Evolutionary conservation across 2,329 filamentous ascomycete genomes (phyloP).

Genomic region (Ascochyta viciae-villosae): DNA sequence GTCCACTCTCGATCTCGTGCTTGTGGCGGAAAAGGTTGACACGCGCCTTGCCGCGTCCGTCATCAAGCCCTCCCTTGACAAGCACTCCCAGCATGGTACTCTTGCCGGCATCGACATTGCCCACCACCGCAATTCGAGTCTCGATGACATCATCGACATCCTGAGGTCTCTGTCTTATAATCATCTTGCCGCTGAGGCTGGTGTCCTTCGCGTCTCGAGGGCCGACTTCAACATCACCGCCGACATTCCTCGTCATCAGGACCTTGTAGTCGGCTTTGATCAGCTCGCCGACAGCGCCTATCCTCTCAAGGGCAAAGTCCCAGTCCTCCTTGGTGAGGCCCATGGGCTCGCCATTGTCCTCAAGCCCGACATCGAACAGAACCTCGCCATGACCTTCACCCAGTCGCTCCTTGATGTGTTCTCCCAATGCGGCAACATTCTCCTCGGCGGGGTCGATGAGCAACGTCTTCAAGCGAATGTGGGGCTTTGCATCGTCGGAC

Average conservation of each 20-base stretch:
- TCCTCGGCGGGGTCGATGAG: conserved; percentile 67
- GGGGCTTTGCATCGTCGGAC: conserved; percentile 70
- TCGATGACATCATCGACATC: conserved; percentile 89
- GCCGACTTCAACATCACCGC: conserved; percentile 74
- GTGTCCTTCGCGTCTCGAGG: conserved; percentile 71
- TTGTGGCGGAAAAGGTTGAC: conserved; percentile 98
- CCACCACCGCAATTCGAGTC: conserved; percentile 94
- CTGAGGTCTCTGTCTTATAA: conserved; percentile 77
- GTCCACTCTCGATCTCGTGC: conserved; percentile 93
- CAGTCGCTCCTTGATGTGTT: conserved; percentile 71
- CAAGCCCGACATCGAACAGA: conserved; percentile 89
- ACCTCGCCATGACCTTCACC: conserved; percentile 87
- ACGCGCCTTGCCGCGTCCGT: conserved; percentile 89
- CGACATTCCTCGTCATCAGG: conserved; percentile 89
- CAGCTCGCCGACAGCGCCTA: conserved; percentile 70
- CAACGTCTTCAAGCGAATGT: conserved; percentile 75
- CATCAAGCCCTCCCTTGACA: conserved; percentile 93
- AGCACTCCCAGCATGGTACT: conserved; percentile 94
- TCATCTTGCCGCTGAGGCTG: conserved; percentile 82
- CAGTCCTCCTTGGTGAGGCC: conserved; percentile 76
- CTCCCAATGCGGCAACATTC: conserved; percentile 66
- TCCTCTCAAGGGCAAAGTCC: conserved; percentile 71
- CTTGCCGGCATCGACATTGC: conserved; percentile 97
- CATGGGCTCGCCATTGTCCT: conserved; percentile 89
- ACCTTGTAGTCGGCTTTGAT: conserved; percentile 78